Conservation (phyloP, 2,329 filamentous ascomycete species). For the Berkeleyomyces basicola region DNA sequence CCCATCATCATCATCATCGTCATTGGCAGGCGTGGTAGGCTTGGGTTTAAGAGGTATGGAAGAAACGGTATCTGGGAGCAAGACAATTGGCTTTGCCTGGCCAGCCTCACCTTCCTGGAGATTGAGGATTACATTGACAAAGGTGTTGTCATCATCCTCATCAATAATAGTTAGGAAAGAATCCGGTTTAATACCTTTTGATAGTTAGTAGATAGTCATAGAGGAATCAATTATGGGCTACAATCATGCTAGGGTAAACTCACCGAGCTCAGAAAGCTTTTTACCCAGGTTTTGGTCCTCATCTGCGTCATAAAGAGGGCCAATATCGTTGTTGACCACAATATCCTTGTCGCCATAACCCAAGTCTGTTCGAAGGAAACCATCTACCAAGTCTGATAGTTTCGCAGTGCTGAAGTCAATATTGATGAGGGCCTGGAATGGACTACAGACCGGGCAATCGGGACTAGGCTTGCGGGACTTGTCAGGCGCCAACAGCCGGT, state of each 20-base stretch:
- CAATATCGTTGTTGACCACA: conserved; percentile 55
- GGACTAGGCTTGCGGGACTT: conserved; percentile 51
- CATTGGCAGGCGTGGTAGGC: conserved; percentile 22
- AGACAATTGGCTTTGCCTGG: conserved; percentile 12
- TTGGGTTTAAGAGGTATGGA: conserved; percentile 39
- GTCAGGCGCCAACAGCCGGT: conserved; percentile 42
- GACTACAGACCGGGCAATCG: conserved; percentile 68
- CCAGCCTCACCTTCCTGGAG: conserved; percentile 32
- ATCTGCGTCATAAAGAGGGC: conserved; percentile 78
- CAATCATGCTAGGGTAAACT: conserved; percentile 14
- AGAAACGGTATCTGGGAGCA: conserved; percentile 19
- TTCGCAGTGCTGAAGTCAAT: conserved; percentile 55
- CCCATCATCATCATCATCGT: conserved; percentile 24
- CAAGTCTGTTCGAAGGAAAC: conserved; percentile 51
- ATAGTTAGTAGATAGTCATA: conserved; percentile 16
- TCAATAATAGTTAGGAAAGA: conserved; percentile 75
- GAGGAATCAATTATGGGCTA: neutral
- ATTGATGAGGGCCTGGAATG: conserved; percentile 48
- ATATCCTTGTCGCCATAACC: conserved; percentile 67
- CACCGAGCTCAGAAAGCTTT: conserved; percentile 61
- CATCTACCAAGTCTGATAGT: conserved; percentile 61
- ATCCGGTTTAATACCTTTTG: conserved; percentile 47
- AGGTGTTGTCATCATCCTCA: conserved; percentile 54
- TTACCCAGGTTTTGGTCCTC: conserved; percentile 72
- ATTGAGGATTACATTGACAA: conserved; percentile 65